Evolutionary conservation across 1,139 yeast genomes (phyloP).

Genomic region (Barnettozyma hawaiiensis): DNA sequence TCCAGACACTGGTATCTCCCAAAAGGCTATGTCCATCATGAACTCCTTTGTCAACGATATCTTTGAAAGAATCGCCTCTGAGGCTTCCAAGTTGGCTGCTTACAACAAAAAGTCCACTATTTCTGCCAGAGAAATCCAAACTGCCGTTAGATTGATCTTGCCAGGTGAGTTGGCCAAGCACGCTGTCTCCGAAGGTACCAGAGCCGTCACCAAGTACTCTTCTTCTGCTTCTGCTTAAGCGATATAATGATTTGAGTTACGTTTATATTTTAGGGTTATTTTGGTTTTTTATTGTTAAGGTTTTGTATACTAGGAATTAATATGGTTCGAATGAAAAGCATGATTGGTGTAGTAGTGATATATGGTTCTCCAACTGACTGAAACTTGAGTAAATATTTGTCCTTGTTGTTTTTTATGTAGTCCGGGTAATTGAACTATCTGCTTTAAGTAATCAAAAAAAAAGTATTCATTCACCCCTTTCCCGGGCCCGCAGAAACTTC

Average conservation of each 20-base stretch:
- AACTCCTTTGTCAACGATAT: slow-evolving; percentile 98
- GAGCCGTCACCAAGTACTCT: slow-evolving; percentile 99
- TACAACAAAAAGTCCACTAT: slow-evolving; percentile 99
- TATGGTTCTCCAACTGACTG: no score
- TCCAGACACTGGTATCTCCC: slow-evolving; percentile 99
- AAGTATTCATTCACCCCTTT: no score
- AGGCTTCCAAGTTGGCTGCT: slow-evolving; percentile 99
- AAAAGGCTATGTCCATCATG: slow-evolving; percentile 99
- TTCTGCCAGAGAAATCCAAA: slow-evolving; percentile 98
- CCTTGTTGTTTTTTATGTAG: no score
- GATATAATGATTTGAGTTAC: slow-evolving; percentile 10
- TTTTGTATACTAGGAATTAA: slow-evolving; percentile 28
- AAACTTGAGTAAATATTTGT: no score
- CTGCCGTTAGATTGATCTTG: slow-evolving; percentile 97
- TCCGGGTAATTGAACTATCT: no score
- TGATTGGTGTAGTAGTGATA: no score
- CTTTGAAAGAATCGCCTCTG: slow-evolving; percentile 94
- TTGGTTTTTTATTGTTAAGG: slow-evolving; percentile 21
- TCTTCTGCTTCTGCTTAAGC: slow-evolving; percentile 57
- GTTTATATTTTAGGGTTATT: slow-evolving; percentile 25
- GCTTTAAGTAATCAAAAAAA: no score
- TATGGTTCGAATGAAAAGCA: slow-evolving; percentile 20
- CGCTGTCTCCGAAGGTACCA: slow-evolving; percentile 99
- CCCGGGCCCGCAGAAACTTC: no score
- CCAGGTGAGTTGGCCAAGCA: slow-evolving; percentile 99